A percentile compares a stretch with the other conserved stretches of the same genome.
These are phyloP conservation scores for Paramecium bursaria DNA, from an alignment of 73 alveolate species.

Conservation along the genomic window DNA sequence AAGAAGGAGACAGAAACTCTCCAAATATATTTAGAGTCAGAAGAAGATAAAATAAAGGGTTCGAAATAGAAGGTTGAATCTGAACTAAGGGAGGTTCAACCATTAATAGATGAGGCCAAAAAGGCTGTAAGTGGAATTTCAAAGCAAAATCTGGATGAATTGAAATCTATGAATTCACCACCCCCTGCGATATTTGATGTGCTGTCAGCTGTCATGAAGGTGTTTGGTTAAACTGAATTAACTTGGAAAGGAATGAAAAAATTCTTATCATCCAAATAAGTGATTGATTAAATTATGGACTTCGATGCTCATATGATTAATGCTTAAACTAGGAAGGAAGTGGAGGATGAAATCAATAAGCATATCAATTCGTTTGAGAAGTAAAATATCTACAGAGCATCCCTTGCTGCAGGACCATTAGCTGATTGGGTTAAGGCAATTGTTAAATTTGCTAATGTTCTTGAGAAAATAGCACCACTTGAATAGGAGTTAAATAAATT, in stretches of 20 bases:
- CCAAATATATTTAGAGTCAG: constrained; percentile 76
- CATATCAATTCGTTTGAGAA: constrained; percentile 84
- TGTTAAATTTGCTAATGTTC: constrained; percentile 94
- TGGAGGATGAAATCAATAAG: constrained; percentile 79
- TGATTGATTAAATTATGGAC: constrained; percentile 86
- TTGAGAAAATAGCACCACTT: constrained; percentile 97
- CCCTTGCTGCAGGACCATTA: constrained; percentile 96
- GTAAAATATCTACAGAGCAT: constrained; percentile 81
- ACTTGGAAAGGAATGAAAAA: constrained; percentile 95
- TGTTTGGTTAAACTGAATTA: constrained; percentile 90
- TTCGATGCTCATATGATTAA: constrained; percentile 92
- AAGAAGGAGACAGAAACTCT: constrained; percentile 81
- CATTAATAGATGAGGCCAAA: constrained; percentile 92
- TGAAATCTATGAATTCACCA: constrained; percentile 92
- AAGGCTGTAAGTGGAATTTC: constrained; percentile 91
- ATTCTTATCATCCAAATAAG: constrained; percentile 90
- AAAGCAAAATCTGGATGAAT: constrained; percentile 89
- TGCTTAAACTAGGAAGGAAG: constrained; percentile 84
- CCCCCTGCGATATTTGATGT: constrained; percentile 97
- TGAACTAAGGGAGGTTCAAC: constrained; percentile 90
- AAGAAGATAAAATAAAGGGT: constrained; percentile 75
- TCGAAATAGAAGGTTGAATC: constrained; percentile 79
- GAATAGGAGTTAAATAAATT: constrained; percentile 93
- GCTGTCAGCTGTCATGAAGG: constrained; percentile 92
- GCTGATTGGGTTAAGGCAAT: constrained; percentile 99